Evolutionary conservation across 2,329 filamentous ascomycete species (phyloP).

Genomic region (Berkeleyomyces basicola): DNA sequence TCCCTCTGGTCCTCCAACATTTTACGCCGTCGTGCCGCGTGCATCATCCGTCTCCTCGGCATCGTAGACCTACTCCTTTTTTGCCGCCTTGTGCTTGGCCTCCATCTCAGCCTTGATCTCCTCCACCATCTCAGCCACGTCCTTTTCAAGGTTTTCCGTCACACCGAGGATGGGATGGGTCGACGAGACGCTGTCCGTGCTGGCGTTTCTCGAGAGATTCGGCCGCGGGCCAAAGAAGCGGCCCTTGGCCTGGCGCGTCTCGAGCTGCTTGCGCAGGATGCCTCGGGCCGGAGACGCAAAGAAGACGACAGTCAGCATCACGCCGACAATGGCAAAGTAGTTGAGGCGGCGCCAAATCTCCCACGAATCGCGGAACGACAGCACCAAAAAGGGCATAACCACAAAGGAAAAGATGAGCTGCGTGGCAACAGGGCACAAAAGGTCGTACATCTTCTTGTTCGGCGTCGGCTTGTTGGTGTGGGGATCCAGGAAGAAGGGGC

Average conservation of each 20-base stretch:
- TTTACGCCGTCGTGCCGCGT: no score
- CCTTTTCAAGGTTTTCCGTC: conserved; percentile 55
- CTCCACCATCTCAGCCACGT: conserved; percentile 60
- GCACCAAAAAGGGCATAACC: conserved; percentile 69
- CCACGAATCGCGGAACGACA: conserved; percentile 54
- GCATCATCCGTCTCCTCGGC: background rate
- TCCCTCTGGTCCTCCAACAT: no score
- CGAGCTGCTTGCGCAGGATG: conserved; percentile 38
- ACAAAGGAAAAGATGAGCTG: conserved; percentile 73
- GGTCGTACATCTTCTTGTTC: conserved; percentile 74
- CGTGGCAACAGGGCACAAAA: conserved; percentile 56
- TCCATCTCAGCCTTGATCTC: conserved; percentile 63
- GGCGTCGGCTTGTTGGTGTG: conserved; percentile 51
- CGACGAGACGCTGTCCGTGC: conserved; percentile 38
- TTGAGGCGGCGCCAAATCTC: conserved; percentile 72
- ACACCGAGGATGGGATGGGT: conserved; percentile 58
- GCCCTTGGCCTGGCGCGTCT: conserved; percentile 35
- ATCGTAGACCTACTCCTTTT: background rate
- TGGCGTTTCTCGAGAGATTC: conserved; percentile 30
- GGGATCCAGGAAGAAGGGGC: conserved; percentile 81
- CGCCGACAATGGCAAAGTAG: conserved; percentile 66
- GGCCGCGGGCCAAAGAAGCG: conserved; percentile 21
- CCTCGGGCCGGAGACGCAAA: conserved; percentile 66
- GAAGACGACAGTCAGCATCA: conserved; percentile 47
- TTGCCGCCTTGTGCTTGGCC: background rate